Percentiles rank a stretch among this genome's conserved stretches.
Evolutionary conservation across 2,329 filamentous ascomycete species (phyloP).

Genomic region (Sphaerulina vaccinii): DNA sequence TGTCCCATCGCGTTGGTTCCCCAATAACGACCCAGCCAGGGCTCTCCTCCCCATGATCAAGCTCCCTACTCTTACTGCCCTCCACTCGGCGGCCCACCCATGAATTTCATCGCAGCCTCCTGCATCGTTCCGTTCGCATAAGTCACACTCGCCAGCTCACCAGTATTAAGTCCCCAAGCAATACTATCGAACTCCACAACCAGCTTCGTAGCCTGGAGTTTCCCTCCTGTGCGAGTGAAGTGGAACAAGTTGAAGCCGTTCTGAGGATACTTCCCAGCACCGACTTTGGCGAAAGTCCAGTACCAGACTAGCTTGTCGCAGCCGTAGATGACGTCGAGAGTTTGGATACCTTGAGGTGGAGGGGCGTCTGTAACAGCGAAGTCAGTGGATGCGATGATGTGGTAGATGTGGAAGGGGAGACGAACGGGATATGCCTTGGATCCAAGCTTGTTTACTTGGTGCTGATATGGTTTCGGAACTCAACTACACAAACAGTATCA

Average conservation of each 20-base stretch:
- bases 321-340: constrained; percentile 12
- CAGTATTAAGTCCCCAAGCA: constrained; percentile 13
- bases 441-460: constrained; percentile 15
- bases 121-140: constrained; percentile 1
- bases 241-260: constrained; percentile 23
- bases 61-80: neutral
- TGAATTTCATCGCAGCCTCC: neutral
- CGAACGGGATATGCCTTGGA: constrained; percentile 11
- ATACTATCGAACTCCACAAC: constrained; percentile 17
- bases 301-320: constrained; percentile 22
- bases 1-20: no score
- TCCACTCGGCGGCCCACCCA: neutral
- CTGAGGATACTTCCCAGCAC: constrained; percentile 14
- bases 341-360: constrained; percentile 12
- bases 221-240: neutral
- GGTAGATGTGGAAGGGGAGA: no score
- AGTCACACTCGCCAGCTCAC: neutral
- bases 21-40: no score
- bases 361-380: constrained; percentile 4
- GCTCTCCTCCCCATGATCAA: no score
- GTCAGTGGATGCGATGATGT: no score
- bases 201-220: constrained; percentile 5
- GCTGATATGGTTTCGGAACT: constrained; percentile 2
- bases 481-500: neutral
- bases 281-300: constrained; percentile 19